Conservation (phyloP, 2,329 filamentous ascomycete genomes). For the Cyphellophora attinorum region DNA sequence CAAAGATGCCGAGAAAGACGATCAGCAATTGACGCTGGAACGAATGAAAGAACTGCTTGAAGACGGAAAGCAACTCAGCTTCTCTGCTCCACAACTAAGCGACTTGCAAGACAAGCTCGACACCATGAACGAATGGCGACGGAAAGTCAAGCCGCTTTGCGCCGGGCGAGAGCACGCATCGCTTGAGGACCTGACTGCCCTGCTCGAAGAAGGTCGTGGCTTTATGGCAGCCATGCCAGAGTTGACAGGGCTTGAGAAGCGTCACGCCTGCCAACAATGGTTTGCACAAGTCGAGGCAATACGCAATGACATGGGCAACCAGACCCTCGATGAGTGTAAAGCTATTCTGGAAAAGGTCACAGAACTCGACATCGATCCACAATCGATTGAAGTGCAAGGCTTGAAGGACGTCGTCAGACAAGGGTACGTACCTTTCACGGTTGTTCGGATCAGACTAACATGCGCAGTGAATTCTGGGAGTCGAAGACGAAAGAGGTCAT, state of each 20-base stretch:
- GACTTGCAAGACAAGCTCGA: constrained; percentile 77
- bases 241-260: constrained; percentile 67
- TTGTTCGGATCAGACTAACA: no score
- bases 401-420: constrained; percentile 66
- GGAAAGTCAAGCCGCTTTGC: constrained; percentile 61
- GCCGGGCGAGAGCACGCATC: constrained; percentile 54
- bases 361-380: constrained; percentile 66
- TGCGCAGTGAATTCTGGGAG: constrained; percentile 87
- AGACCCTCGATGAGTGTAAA: constrained; percentile 68
- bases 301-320: constrained; percentile 53
- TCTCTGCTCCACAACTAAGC: constrained; percentile 84
- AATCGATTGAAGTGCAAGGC: constrained; percentile 68
- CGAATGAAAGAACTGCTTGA: constrained; percentile 78
- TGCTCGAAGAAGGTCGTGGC: constrained; percentile 78
- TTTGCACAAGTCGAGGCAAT: constrained; percentile 63
- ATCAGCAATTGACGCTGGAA: constrained; percentile 69
- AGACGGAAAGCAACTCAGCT: constrained; percentile 77
- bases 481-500: constrained; percentile 87
- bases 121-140: constrained; percentile 75
- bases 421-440: no score
- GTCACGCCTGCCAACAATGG: constrained; percentile 83
- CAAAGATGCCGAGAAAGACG: constrained; percentile 76
- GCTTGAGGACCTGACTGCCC: constrained; percentile 70
- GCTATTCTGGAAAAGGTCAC: constrained; percentile 69
- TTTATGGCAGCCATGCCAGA: constrained; percentile 92